Evolutionary conservation across 2,329 filamentous ascomycete species (phyloP).

Genomic region (Penicillium sp.): DNA sequence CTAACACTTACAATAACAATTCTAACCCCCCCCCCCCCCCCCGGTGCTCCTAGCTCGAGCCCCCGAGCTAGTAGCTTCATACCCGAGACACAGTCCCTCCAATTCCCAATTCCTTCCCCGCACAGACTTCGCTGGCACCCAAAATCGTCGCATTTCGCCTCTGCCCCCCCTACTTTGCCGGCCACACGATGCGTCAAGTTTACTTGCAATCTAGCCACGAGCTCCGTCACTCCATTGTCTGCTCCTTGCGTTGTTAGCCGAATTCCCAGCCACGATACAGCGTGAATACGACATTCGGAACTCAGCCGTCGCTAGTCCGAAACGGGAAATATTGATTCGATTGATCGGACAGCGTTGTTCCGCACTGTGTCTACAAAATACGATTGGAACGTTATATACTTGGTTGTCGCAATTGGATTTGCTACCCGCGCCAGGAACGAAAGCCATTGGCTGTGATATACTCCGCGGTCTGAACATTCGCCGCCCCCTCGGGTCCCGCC

Average conservation of each 20-base stretch:
- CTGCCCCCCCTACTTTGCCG: slow-evolving; percentile 24
- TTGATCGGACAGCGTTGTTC: slow-evolving; percentile 10
- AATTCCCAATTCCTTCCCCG: slow-evolving; percentile 7
- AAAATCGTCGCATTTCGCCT: slow-evolving; percentile 15
- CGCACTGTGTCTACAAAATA: not conserved
- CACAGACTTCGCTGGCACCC: slow-evolving; percentile 22
- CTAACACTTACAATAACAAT: slow-evolving; percentile 8
- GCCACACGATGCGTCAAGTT: slow-evolving; percentile 39
- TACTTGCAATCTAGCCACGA: slow-evolving; percentile 12
- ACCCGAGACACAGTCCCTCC: slow-evolving; percentile 1
- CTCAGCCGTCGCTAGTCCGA: slow-evolving; percentile 2
- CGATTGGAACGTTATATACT: not conserved
- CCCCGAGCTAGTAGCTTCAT: not conserved
- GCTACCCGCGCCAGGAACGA: not conserved
- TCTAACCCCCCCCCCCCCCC: too few relatives aligned
- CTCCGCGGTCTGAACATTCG: not conserved
- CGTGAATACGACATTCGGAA: not conserved
- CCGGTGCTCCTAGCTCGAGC: not conserved
- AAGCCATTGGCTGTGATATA: not conserved
- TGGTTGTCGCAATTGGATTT: not conserved
- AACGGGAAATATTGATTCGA: slow-evolving; percentile 12
- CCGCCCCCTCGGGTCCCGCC: not conserved
- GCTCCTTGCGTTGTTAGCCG: slow-evolving; percentile 29
- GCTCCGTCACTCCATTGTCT: slow-evolving; percentile 19
- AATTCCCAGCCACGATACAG: not conserved